Base-by-base conservation (phyloP, 371 early-diverging fungal genomes). In the Mortierella sp. region DNA sequence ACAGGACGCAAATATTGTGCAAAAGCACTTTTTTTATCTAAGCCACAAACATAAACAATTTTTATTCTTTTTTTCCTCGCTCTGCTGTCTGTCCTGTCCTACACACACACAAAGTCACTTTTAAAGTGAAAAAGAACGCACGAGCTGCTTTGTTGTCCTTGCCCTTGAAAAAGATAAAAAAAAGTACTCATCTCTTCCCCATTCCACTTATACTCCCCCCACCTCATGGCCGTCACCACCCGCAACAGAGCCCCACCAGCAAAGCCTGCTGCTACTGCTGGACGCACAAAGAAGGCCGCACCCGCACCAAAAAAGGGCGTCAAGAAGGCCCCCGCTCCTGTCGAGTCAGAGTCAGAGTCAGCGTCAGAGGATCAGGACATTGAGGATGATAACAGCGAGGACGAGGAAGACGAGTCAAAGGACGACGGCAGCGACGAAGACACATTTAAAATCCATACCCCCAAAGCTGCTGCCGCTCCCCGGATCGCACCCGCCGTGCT, bases 391-490 rank as follows among this genome's bases (percentile, higher is more conserved):
- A 71, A 64, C 26, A 53, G 55, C 14, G 63, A 55, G 13, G 37
- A 65, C n/a, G 66, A 73, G 14, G 71, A 70, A 22, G 63, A 74
- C 19, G 74, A 70, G 8, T 34, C 66, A 24, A 26, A 64, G 4
- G 53, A 65, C n/a, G 75, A 78, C 0, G 65, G 69, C n/a, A 66
- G 63, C 11, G 84, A 83, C 14, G 84, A 83, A 44, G 70, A 58
- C 3, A 71, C 75, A 40, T 83, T 83, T 58, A 83, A 83, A 67
- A 83, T 83, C 66, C 84, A 83, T 83, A 76, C 74, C 70, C 70
- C 84, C 11, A 83, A 83, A 44, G 70, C 70, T 2, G n/a, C 76
- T 1, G 22, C 71, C 43, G 43, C 70, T 45, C 68, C 83, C 14
- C 63, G 41, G 41, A 40, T 78, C 66, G 45, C 45, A 29, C 79